A percentile compares a stretch with the other conserved stretches of the same genome.
These are phyloP conservation scores for Boletus semigastroideus DNA, from an alignment of 1,284 basidiomycete species.

Conservation along the genomic window DNA sequence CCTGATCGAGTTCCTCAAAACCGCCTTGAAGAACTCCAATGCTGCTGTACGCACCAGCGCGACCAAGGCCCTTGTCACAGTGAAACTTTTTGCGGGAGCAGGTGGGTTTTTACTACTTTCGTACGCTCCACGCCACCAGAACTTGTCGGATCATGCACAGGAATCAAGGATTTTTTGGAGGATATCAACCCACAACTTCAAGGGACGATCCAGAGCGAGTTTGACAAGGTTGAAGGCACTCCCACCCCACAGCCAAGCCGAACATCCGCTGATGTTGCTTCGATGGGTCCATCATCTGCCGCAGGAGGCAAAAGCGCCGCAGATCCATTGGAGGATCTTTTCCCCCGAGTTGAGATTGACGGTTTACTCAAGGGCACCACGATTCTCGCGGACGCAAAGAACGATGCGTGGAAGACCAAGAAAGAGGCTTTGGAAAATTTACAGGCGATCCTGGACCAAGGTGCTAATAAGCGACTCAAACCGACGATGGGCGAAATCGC, in stretches of 20 bases:
- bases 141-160: slow-evolving; percentile 38
- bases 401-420: slow-evolving; percentile 95
- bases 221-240: slow-evolving; percentile 89
- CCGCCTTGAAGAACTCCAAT: slow-evolving; percentile 89
- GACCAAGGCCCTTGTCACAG: slow-evolving; percentile 91
- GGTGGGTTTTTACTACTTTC: slow-evolving; percentile 49
- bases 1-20: slow-evolving; percentile 91
- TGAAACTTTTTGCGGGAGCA: slow-evolving; percentile 89
- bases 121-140: not conserved
- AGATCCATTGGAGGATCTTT: slow-evolving; percentile 90
- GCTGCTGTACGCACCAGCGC: slow-evolving; percentile 92
- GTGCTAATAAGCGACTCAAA: slow-evolving; percentile 90
- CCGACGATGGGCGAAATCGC: slow-evolving; percentile 91
- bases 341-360: slow-evolving; percentile 94
- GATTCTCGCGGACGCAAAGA: slow-evolving; percentile 81
- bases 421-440: slow-evolving; percentile 93
- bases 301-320: slow-evolving; percentile 41
- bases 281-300: slow-evolving; percentile 42
- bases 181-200: slow-evolving; percentile 94
- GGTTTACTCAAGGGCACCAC: slow-evolving; percentile 82
- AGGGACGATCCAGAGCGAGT: slow-evolving; percentile 89
- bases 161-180: slow-evolving; percentile 89
- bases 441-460: slow-evolving; percentile 83
- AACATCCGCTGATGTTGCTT: slow-evolving; percentile 71
- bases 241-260: slow-evolving; percentile 80